Evolutionary conservation across 1,139 yeast species (phyloP).

Genomic region (Chernovozyma aurita): DNA sequence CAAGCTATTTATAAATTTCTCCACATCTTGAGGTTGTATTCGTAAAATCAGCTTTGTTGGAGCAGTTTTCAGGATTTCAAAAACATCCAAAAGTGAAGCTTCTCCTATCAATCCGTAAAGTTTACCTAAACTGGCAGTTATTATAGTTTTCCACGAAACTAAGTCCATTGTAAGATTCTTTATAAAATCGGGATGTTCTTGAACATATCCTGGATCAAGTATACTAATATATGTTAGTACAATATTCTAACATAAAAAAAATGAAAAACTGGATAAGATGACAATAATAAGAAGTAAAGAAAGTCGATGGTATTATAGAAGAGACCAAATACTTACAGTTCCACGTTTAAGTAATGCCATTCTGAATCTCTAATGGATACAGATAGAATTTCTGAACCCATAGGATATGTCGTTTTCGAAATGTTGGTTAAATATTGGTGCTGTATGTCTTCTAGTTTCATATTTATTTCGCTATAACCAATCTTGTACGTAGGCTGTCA

Average conservation of each 20-base stretch:
- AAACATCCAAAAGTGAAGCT: conserved; percentile 27
- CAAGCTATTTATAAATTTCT: conserved; percentile 25
- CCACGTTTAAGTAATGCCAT: conserved; percentile 14
- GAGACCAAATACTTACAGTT: conserved; percentile 14
- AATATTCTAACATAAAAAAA: too few species aligned
- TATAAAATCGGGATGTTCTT: conserved; percentile 9
- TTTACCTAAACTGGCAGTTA: conserved; percentile 21
- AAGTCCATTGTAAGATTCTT: conserved; percentile 16
- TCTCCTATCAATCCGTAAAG: conserved; percentile 37
- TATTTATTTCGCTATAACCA: too few species aligned
- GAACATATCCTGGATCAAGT: conserved; percentile 13
- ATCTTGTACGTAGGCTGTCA: too few species aligned
- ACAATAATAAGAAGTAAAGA: too few species aligned
- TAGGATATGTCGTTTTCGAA: too few species aligned
- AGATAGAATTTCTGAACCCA: too few species aligned
- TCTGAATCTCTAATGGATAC: background rate
- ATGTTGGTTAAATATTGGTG: too few species aligned
- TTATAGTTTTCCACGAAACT: conserved; percentile 30
- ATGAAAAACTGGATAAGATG: too few species aligned
- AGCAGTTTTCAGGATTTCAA: conserved; percentile 12
- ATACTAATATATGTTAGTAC: conserved; percentile 11
- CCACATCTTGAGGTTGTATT: conserved; percentile 24
- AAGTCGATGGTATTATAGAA: too few species aligned
- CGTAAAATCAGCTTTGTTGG: conserved; percentile 17
- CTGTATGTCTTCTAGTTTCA: too few species aligned